Evolutionary conservation across 805 yeast genomes (phyloP), one percentile per base, ranked within the genome.

Genomic region (Cyberlindnera galapagoensis): DNA sequence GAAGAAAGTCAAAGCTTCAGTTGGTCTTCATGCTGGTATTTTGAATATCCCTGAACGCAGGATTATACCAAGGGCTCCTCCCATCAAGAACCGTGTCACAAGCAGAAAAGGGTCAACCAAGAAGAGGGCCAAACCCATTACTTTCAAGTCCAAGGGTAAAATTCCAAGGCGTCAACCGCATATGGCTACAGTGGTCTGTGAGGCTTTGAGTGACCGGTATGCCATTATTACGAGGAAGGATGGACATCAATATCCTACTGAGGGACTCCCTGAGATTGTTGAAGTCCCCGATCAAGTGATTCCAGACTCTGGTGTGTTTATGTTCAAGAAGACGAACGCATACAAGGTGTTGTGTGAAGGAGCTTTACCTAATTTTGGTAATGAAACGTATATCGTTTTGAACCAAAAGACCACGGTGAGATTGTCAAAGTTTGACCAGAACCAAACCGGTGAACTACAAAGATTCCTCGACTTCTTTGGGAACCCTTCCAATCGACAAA

Each of bases 141-240:
- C 34, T 9, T 21, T 36, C 4, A 20, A 30, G 9, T 49, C 51
- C 4, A 35, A 33, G 7, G 14, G 37, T 2, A 34, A 42, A 3
- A 26, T 35, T 5, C 36, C 39, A 2, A 48, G 50, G 14, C 43
- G 51, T 24, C 25, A 30, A 5, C 49, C 41, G 6, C 36, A 34
- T 8, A 21, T 28, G 12, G 40, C 50, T 2, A 47, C 51, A 2
- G 33, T 40, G 3, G 39, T 49, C 2, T 30, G 21, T 30, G 54
- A 49, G 31, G 38, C 43, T 3, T 7, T 43, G 15, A 38, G 49
- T 23, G 31, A 38, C 12, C 42, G 38, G 16, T 46, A 37, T 25
- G 44, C 52, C 4, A 12, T 46, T 4, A 29, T 48, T 3, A 28
- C 28, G 4, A 38, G 22, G 18, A 36, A 34, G 15, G 9, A 21